These are phyloP conservation scores for Pelargonium australe DNA, from an alignment of 441 rosid species.

Conservation along the genomic window DNA sequence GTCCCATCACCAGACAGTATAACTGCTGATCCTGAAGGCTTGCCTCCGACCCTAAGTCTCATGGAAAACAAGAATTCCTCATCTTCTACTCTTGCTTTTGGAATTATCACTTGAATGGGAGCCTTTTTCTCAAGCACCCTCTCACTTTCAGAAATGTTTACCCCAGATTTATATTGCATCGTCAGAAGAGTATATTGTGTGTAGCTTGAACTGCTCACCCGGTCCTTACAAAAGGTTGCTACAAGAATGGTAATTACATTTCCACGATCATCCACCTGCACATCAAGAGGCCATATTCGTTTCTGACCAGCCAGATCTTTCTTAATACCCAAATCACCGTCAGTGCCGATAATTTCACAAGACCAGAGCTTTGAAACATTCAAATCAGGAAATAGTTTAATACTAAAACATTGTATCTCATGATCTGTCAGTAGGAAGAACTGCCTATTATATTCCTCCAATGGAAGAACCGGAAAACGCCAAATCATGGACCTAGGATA, in stretches of 20 bases:
- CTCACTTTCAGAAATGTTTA: slow-evolving; percentile 36
- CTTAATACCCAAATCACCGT: slow-evolving; percentile 78
- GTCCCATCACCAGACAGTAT: slow-evolving; percentile 95
- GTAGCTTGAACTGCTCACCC: slow-evolving; percentile 79
- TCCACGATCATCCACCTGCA: slow-evolving; percentile 71
- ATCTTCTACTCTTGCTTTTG: slow-evolving; percentile 92
- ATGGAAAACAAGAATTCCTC: slow-evolving; percentile 81
- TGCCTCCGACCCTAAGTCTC: slow-evolving; percentile 82
- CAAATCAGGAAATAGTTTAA: slow-evolving; percentile 41
- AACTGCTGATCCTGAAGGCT: slow-evolving; percentile 73
- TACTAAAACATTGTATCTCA: slow-evolving; percentile 63
- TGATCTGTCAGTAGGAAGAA: slow-evolving; percentile 71
- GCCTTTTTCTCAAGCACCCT: slow-evolving; percentile 75
- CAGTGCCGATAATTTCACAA: slow-evolving; percentile 72
- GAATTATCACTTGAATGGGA: slow-evolving; percentile 88
- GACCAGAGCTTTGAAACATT: slow-evolving; percentile 65
- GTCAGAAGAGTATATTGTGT: slow-evolving; percentile 84
- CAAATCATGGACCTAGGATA: slow-evolving; percentile 79
- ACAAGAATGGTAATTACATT: slow-evolving; percentile 75
- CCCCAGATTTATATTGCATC: slow-evolving; percentile 66
- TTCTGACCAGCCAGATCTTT: slow-evolving; percentile 94
- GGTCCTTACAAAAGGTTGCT: slow-evolving; percentile 86
- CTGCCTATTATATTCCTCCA: slow-evolving; percentile 40
- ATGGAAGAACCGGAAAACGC: slow-evolving; percentile 38
- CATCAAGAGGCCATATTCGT: slow-evolving; percentile 86